Evolutionary conservation across 2,329 filamentous ascomycete species (phyloP), one percentile per base, ranked within the genome.

Genomic region (Monosporascus sp.): DNA sequence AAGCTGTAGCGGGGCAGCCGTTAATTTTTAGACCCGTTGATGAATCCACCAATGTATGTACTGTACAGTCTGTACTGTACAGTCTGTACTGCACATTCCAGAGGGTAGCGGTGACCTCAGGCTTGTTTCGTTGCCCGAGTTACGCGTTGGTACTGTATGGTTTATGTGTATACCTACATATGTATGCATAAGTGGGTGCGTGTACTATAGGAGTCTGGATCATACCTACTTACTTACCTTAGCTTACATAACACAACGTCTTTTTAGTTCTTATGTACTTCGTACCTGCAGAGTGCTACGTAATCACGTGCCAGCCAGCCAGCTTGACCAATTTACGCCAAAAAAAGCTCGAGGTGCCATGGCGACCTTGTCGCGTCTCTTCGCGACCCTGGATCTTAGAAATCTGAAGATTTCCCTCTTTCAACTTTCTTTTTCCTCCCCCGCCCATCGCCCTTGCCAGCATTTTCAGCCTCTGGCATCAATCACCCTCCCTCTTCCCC

Each of bases 341-440:
- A 57, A 55, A 55, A 54, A 54, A 48, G 44, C 47, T 44, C 44
- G 3, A 35, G 46, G 20, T 39, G 53, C 41, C 49, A 31, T 37
- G 48, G 24, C 47, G 53, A 44, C 49, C 37, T 37, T n/a, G 48
- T 45, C 54, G 51, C 58, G 58, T 57, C 51, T 60, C 38, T 55
- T 54, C 43, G 43, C 43, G 43, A 22, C 43, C 9, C 14, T 14
- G 9, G 11, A 11, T 14, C 31, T 53, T 18, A 48, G 51, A 49
- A 52, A 52, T 50, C 49, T 49, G 39, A 24, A 24, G 43, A 18
- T 38, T 53, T 22, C 54, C 48, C 22, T 22, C 25, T 39, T 46
- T 52, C 46, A 49, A 43, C 51, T 50, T 9, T 22, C 25, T 20
- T 44, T 41, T 37, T 25, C 11, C 25, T 25, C 14, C 41, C 18